These are phyloP conservation scores for Leptographium lundbergii DNA, from an alignment of 2,329 filamentous ascomycete species.

Conservation along the genomic window DNA sequence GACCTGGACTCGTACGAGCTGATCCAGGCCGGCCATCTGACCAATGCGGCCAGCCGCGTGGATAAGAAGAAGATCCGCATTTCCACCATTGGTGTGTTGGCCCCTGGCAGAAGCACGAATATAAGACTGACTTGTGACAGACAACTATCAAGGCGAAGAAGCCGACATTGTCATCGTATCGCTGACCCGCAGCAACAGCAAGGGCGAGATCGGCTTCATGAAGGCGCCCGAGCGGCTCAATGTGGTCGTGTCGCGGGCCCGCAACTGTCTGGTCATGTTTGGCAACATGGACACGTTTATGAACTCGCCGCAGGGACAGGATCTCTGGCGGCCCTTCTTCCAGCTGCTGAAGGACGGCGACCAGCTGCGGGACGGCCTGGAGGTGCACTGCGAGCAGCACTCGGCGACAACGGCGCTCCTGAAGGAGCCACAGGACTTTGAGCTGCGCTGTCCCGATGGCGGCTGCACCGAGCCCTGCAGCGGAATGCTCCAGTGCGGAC, in stretches of 20 bases:
- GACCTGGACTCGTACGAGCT: conserved; percentile 40
- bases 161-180: conserved; percentile 59
- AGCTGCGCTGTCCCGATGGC: conserved; percentile 51
- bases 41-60: conserved; percentile 34
- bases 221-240: conserved; percentile 52
- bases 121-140: conserved; percentile 21
- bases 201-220: conserved; percentile 60
- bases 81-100: conserved; percentile 53
- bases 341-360: conserved; percentile 35
- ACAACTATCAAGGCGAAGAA: conserved; percentile 72
- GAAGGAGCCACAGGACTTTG: conserved; percentile 42
- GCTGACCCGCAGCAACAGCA: conserved; percentile 52
- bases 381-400: conserved; percentile 48
- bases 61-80: conserved; percentile 42
- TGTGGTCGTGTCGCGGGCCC: conserved; percentile 55
- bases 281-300: conserved; percentile 58
- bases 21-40: conserved; percentile 47
- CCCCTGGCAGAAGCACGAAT: background rate
- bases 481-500: conserved; percentile 37
- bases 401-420: conserved; percentile 35
- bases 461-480: conserved; percentile 51
- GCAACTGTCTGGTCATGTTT: conserved; percentile 53
- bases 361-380: conserved; percentile 47
- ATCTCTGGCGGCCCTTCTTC: conserved; percentile 46
- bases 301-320: background rate